These are phyloP conservation scores for Colletotrichum salicis DNA, from an alignment of 2,329 filamentous ascomycete species.

Conservation along the genomic window DNA sequence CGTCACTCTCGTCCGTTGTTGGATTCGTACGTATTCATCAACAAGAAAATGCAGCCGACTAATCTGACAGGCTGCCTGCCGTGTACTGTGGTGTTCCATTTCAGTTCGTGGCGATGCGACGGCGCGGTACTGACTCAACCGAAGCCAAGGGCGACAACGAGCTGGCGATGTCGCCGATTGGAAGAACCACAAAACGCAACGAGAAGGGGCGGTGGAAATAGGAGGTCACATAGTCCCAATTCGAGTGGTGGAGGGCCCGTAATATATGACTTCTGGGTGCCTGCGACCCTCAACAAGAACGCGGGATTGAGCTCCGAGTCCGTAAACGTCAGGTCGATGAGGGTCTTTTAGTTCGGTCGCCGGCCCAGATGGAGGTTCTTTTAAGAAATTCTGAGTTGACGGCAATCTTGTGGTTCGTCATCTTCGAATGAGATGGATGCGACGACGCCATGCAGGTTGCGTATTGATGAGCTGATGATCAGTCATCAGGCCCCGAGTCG, in stretches of 20 bases:
- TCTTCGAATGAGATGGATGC: neutral
- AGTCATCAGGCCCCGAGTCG: neutral
- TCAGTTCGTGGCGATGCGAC: constrained; percentile 26
- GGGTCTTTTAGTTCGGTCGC: neutral
- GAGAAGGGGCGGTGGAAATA: neutral
- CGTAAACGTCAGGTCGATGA: neutral
- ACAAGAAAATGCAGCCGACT: neutral
- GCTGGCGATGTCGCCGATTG: constrained; percentile 1
- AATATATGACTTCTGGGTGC: constrained; percentile 5
- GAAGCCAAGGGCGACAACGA: constrained; percentile 12
- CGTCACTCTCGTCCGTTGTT: neutral
- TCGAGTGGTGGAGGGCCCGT: neutral
- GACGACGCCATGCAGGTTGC: neutral
- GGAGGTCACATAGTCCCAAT: constrained; percentile 11
- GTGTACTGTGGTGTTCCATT: constrained; percentile 7
- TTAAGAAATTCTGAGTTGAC: neutral
- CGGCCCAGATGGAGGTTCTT: neutral
- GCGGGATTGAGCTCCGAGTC: constrained; percentile 24
- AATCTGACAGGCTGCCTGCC: constrained; percentile 4
- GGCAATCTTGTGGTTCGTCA: neutral
- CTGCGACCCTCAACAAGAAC: constrained; percentile 23
- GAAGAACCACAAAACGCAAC: neutral
- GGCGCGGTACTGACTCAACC: constrained; percentile 20
- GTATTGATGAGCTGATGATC: neutral
- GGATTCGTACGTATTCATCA: neutral